Conservation (phyloP, 257 asterid species). For the Salvia splendens region DNA sequence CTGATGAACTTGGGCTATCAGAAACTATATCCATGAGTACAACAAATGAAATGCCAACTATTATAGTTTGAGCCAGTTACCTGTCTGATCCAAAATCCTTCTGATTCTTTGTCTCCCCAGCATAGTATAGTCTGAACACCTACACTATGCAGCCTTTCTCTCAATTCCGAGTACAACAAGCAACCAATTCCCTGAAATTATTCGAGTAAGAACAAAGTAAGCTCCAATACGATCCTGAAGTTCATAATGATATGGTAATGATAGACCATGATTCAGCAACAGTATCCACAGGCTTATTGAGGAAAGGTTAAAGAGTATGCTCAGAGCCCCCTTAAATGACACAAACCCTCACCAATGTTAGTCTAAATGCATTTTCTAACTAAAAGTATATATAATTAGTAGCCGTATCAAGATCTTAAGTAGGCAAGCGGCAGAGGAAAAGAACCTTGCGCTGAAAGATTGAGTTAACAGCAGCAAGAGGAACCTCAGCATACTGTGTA, state of each 20-base stretch:
- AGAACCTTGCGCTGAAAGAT: conserved; percentile 71
- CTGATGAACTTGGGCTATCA: conserved; percentile 3
- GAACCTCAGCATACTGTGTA: conserved; percentile 88
- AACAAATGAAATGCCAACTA: conserved; percentile 1
- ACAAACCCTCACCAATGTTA: background rate
- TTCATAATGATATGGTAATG: conserved; percentile 1
- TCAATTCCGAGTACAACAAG: conserved; percentile 61
- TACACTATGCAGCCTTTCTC: conserved; percentile 67
- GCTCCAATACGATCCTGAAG: conserved; percentile 6
- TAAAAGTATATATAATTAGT: conserved; percentile 8
- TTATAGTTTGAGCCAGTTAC: conserved; percentile 35
- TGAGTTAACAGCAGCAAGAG: conserved; percentile 83
- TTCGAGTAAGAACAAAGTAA: conserved; percentile 7
- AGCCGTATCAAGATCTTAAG: conserved; percentile 20
- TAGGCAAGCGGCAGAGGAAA: conserved; percentile 7
- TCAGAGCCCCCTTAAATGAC: conserved; percentile 11
- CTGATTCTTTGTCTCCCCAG: conserved; percentile 92
- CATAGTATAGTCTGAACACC: conserved; percentile 73
- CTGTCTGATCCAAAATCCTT: conserved; percentile 92
- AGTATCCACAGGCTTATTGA: conserved; percentile 4
- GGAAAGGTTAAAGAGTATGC: background rate
- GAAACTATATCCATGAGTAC: background rate
- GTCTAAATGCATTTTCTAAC: background rate
- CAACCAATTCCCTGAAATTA: conserved; percentile 78
- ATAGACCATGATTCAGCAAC: conserved; percentile 13